phyloP scores from a whole-genome alignment of 1,284 basidiomycete species.

The Ustanciosporium gigantosporum region DNA sequence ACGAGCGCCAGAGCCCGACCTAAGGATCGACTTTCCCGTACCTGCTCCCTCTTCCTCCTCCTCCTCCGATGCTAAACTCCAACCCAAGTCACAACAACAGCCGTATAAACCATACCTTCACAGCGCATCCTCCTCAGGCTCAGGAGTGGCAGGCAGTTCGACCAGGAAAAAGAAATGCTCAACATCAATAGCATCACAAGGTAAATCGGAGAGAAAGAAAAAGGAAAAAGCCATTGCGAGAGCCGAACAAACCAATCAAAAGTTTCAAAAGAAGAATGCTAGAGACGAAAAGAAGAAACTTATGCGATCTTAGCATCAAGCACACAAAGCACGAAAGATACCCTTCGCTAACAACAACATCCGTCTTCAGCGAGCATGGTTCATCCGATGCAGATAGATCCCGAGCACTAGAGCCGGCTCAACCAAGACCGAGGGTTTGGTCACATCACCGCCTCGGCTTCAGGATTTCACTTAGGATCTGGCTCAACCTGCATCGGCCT shows the following conservation, averaged over 20 bases:
- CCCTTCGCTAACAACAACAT: no score
- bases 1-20: constrained; percentile 19
- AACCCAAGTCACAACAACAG: no score
- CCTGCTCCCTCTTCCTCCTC: background rate
- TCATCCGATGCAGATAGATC: no score
- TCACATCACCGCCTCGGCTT: no score
- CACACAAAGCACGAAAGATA: no score
- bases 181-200: background rate
- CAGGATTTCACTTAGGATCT: no score
- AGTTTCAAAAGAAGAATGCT: constrained; percentile 16
- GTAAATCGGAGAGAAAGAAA: constrained; percentile 24
- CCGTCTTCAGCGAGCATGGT: no score
- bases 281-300: constrained; percentile 32
- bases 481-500: no score
- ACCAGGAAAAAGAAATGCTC: background rate
- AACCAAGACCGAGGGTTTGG: no score
- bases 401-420: no score
- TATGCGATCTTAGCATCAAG: constrained; percentile 30
- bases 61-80: background rate
- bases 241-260: constrained; percentile 35
- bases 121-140: constrained; percentile 3
- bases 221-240: constrained; percentile 31
- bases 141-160: constrained; percentile 1
- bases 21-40: constrained; percentile 14
- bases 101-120: constrained; percentile 30